A percentile compares a stretch with the other conserved stretches of the same genome.
These are phyloP conservation scores for Termitomyces sp. DNA, from an alignment of 1,284 basidiomycete genomes.

Conservation along the genomic window DNA sequence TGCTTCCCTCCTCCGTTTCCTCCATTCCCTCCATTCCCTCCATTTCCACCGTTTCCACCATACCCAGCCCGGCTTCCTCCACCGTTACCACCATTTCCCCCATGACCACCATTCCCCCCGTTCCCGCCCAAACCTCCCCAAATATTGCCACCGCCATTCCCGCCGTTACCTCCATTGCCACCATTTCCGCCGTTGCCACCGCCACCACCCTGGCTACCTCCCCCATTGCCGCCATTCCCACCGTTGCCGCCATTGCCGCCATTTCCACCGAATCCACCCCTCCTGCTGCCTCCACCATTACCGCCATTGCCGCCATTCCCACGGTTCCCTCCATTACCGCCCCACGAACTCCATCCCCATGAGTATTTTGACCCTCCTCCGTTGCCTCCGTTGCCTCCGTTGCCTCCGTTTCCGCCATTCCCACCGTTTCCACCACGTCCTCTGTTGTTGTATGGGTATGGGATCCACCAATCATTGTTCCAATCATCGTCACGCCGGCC, in stretches of 20 bases:
- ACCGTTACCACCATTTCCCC: background rate
- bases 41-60: background rate
- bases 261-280: background rate
- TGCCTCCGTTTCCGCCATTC: background rate
- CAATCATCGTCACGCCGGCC: background rate
- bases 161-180: background rate
- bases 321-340: background rate
- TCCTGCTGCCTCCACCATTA: background rate
- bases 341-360: background rate
- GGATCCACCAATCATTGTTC: background rate
- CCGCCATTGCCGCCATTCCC: background rate
- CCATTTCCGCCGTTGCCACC: background rate
- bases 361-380: background rate
- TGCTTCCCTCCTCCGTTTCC: background rate
- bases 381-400: background rate
- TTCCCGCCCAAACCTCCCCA: background rate
- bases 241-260: background rate
- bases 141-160: background rate
- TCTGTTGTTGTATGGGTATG: background rate
- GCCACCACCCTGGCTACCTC: background rate
- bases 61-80: background rate
- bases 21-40: background rate
- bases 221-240: background rate
- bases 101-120: background rate
- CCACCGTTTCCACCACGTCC: background rate